These are phyloP conservation scores for Candida oleophila DNA, from an alignment of 805 yeast species.

Conservation along the genomic window DNA sequence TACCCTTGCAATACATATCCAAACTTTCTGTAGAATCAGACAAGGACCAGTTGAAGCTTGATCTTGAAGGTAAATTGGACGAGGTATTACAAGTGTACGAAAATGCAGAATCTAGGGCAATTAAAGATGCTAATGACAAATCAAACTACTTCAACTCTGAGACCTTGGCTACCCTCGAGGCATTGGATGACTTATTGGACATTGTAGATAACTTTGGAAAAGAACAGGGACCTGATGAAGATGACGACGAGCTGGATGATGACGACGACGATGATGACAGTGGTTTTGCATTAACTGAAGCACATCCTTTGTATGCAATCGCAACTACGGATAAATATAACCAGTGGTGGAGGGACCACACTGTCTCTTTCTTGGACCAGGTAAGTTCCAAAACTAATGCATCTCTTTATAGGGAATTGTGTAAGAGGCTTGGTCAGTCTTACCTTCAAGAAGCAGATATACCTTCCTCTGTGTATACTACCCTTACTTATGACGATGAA, in stretches of 20 bases:
- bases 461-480: slow-evolving; percentile 54
- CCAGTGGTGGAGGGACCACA: slow-evolving; percentile 56
- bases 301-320: slow-evolving; percentile 57
- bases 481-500: slow-evolving; percentile 58
- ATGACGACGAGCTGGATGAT: slow-evolving; percentile 45
- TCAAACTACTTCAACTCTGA: slow-evolving; percentile 36
- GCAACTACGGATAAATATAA: slow-evolving; percentile 44
- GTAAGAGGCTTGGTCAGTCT: slow-evolving; percentile 59
- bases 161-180: slow-evolving; percentile 51
- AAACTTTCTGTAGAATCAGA: slow-evolving; percentile 39
- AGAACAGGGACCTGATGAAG: slow-evolving; percentile 53
- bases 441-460: slow-evolving; percentile 63
- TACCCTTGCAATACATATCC: slow-evolving; percentile 59
- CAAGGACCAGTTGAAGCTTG: slow-evolving; percentile 26
- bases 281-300: slow-evolving; percentile 35
- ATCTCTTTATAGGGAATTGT: slow-evolving; percentile 36
- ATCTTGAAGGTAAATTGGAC: slow-evolving; percentile 35
- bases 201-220: slow-evolving; percentile 66
- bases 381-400: slow-evolving; percentile 12
- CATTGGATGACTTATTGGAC: slow-evolving; percentile 67
- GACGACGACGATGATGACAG: slow-evolving; percentile 32
- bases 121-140: slow-evolving; percentile 10
- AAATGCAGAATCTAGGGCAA: slow-evolving; percentile 29
- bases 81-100: slow-evolving; percentile 48
- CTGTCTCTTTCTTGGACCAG: slow-evolving; percentile 28